Conservation (phyloP, 805 yeast genomes). For the Spathaspora girioi region DNA sequence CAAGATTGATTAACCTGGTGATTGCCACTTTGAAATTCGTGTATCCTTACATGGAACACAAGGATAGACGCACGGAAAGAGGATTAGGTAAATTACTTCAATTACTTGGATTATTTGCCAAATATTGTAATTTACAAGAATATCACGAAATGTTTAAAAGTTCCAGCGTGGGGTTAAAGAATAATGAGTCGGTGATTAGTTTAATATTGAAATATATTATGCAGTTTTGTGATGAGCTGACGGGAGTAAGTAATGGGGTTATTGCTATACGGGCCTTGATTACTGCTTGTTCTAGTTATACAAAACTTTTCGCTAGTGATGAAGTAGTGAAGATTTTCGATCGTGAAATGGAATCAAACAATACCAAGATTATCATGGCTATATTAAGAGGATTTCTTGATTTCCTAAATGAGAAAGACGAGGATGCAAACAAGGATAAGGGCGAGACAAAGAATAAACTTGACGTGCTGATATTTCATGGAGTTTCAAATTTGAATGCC, state of each 20-base stretch:
- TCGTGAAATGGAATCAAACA: slow-evolving; percentile 37
- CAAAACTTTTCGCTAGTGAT: slow-evolving; percentile 60
- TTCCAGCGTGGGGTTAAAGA: slow-evolving; percentile 39
- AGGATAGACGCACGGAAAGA: slow-evolving; percentile 30
- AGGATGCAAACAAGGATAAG: slow-evolving; percentile 34
- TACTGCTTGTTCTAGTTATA: slow-evolving; percentile 56
- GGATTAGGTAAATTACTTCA: slow-evolving; percentile 55
- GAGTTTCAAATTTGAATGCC: slow-evolving; percentile 42
- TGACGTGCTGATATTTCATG: slow-evolving; percentile 54
- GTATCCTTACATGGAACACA: slow-evolving; percentile 39
- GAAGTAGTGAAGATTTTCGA: slow-evolving; percentile 53
- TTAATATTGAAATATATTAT: slow-evolving; percentile 58
- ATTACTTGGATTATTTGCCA: slow-evolving; percentile 68
- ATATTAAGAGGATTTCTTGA: slow-evolving; percentile 56
- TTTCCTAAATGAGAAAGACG: slow-evolving; percentile 58
- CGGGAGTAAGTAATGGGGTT: slow-evolving; percentile 35
- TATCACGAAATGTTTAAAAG: slow-evolving; percentile 35
- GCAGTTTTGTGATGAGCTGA: slow-evolving; percentile 41
- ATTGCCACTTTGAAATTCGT: slow-evolving; percentile 54
- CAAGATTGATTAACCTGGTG: slow-evolving; percentile 58
- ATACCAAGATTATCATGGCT: slow-evolving; percentile 43
- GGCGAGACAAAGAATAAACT: slow-evolving; percentile 38
- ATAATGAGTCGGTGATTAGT: slow-evolving; percentile 54
- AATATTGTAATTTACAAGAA: slow-evolving; percentile 59
- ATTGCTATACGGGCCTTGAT: slow-evolving; percentile 58